Base-by-base conservation (phyloP, 345 rosid genomes). In the Physaria fendleri region DNA sequence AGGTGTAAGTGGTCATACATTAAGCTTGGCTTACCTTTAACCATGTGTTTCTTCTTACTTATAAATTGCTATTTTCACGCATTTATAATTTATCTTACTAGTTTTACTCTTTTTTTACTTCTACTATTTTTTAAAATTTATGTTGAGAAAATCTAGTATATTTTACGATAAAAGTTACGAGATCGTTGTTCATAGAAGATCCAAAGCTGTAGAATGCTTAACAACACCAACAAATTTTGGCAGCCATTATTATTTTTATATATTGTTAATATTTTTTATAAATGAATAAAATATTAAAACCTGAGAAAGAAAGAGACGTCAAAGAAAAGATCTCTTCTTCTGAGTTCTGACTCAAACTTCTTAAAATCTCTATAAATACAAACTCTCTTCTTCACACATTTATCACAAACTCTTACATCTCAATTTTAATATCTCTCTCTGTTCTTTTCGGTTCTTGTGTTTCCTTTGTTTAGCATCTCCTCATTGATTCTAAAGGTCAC, bases 251-350 rank as follows among this genome's bases (percentile, higher is more conserved):
- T n/a, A 5, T n/a, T 32, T 41, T 23, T 18, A 6, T 5, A 27
- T 3, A 21, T 3, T 2, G 3, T 12, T 29, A n/a, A n/a, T n/a
- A n/a, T n/a, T n/a, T n/a, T n/a, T 5, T 3, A 13, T 6, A 12
- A 59, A 43, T 2, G 28, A 67, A 12, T 32, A 10, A 39, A 48
- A 7, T 11, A n/a, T n/a, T 12, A 34, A 11, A 52, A 47, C 12
- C 24, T 20, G 5, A 38, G 59, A 39, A 46, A 62, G 68, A 70
- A 70, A 48, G 69, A 63, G 65, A 48, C 69, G 74, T 70, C 64
- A 48, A 41, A 63, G 59, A 63, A 49, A 40, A 15, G 64, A 48
- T 63, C 69, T 69, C 68, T 69, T 69, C 68, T 69, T 47, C 40
- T n/a, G 40, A 35, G 16, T 35, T 32, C 28, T 0, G 28, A 53